A percentile compares a stretch with the other conserved stretches of the same genome.
phyloP scores from a whole-genome alignment of 441 rosid genomes.

The Eruca vesicaria region DNA sequence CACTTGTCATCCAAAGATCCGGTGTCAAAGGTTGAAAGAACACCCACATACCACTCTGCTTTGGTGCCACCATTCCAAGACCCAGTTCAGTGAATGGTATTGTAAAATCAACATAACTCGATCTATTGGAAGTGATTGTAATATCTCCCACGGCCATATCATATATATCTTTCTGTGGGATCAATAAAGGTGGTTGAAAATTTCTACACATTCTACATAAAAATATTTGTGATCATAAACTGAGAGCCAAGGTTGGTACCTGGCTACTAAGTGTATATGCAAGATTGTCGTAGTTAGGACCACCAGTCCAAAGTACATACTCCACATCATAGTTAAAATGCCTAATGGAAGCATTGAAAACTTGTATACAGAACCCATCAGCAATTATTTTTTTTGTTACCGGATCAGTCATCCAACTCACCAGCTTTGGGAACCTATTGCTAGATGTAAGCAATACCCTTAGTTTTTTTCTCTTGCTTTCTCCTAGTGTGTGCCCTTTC shows the following conservation, averaged over 20 bases:
- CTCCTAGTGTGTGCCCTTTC: neutral
- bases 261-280: constrained; percentile 24
- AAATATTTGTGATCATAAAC: neutral
- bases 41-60: constrained; percentile 40
- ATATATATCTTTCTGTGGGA: constrained; percentile 24
- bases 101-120: constrained; percentile 40
- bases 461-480: constrained; percentile 13
- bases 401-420: constrained; percentile 9
- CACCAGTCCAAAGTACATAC: constrained; percentile 20
- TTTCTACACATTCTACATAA: neutral
- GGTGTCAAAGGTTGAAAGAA: constrained; percentile 42
- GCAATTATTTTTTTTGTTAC: neutral
- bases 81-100: constrained; percentile 45
- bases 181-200: neutral
- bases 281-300: constrained; percentile 36
- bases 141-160: constrained; percentile 50
- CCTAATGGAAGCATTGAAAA: constrained; percentile 30
- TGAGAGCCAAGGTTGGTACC: constrained; percentile 14
- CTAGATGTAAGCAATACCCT: constrained; percentile 35
- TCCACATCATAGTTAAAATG: constrained; percentile 28
- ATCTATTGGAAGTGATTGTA: constrained; percentile 39
- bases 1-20: constrained; percentile 41
- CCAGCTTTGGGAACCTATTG: constrained; percentile 30
- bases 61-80: constrained; percentile 37
- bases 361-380: constrained; percentile 40